phyloP scores from a whole-genome alignment of 2,329 filamentous ascomycete genomes.

The Alternaria panax region DNA sequence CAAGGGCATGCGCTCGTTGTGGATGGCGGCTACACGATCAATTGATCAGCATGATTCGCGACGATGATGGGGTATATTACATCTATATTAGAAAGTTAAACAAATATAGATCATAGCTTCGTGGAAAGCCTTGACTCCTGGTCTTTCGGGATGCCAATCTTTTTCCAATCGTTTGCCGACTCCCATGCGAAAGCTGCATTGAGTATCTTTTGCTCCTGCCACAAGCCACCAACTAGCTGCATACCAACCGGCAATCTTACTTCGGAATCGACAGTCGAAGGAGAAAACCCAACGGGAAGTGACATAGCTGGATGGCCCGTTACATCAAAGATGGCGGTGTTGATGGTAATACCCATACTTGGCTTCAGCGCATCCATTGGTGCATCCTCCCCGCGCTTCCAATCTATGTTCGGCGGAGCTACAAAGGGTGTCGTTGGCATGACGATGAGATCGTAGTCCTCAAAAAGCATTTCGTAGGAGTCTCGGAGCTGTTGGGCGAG shows the following conservation, averaged over 20 bases:
- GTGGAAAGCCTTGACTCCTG: slow-evolving; percentile 17
- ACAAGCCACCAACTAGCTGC: slow-evolving; percentile 50
- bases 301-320: slow-evolving; percentile 44
- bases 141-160: neutral
- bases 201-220: slow-evolving; percentile 47
- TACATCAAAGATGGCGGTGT: slow-evolving; percentile 41
- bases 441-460: slow-evolving; percentile 51
- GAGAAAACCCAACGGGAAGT: slow-evolving; percentile 36
- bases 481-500: slow-evolving; percentile 50
- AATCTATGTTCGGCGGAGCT: slow-evolving; percentile 30
- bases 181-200: slow-evolving; percentile 41
- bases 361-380: slow-evolving; percentile 38
- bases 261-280: slow-evolving; percentile 27
- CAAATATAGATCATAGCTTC: slow-evolving; percentile 17
- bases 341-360: slow-evolving; percentile 41
- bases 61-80: neutral
- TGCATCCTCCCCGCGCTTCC: slow-evolving; percentile 37
- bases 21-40: slow-evolving; percentile 53
- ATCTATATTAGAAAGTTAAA: neutral
- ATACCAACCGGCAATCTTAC: slow-evolving; percentile 49
- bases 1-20: slow-evolving; percentile 58
- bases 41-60: slow-evolving; percentile 15
- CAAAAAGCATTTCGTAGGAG: slow-evolving; percentile 48
- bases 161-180: slow-evolving; percentile 36
- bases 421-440: slow-evolving; percentile 51